Evolutionary conservation across 2,329 filamentous ascomycete species (phyloP).

Genomic region (Taxawa tesnikishii): DNA sequence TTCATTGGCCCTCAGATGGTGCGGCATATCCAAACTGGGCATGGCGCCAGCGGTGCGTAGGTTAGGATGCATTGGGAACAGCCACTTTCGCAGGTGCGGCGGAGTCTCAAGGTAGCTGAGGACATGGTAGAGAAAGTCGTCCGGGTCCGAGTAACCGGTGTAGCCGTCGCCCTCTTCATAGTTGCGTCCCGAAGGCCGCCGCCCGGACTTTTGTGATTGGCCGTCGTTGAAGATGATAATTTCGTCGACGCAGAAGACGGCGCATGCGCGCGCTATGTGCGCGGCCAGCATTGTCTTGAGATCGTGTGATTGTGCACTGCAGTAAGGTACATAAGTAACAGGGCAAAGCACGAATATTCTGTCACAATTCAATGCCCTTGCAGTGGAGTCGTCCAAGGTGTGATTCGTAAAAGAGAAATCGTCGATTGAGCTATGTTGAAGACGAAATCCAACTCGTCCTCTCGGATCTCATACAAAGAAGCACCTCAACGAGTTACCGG

Average conservation of each 20-base stretch:
- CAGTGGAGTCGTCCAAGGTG: too few relatives aligned
- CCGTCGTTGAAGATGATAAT: constrained; percentile 70
- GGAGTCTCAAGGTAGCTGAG: constrained; percentile 75
- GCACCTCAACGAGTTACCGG: too few relatives aligned
- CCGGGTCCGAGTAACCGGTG: constrained; percentile 62
- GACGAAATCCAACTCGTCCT: too few relatives aligned
- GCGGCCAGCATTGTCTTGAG: constrained; percentile 62
- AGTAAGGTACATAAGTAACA: too few relatives aligned
- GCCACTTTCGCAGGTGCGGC: constrained; percentile 61
- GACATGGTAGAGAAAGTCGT: constrained; percentile 68
- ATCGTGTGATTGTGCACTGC: constrained; percentile 58
- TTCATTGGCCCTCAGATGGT: constrained; percentile 64
- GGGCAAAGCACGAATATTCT: too few relatives aligned
- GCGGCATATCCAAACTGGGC: constrained; percentile 72
- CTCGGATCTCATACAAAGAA: too few relatives aligned
- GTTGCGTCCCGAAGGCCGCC: constrained; percentile 21
- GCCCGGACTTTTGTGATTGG: constrained; percentile 19
- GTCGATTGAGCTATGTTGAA: too few relatives aligned
- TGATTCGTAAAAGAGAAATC: too few relatives aligned
- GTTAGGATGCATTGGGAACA: constrained; percentile 73
- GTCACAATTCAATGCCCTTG: too few relatives aligned
- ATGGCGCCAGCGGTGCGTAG: constrained; percentile 60
- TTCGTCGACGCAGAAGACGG: constrained; percentile 77
- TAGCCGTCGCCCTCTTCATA: constrained; percentile 32
- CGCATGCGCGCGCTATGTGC: constrained; percentile 66